Base-by-base conservation (phyloP, 306 rosid genomes). In the peach (Prunus persica) region DNA sequence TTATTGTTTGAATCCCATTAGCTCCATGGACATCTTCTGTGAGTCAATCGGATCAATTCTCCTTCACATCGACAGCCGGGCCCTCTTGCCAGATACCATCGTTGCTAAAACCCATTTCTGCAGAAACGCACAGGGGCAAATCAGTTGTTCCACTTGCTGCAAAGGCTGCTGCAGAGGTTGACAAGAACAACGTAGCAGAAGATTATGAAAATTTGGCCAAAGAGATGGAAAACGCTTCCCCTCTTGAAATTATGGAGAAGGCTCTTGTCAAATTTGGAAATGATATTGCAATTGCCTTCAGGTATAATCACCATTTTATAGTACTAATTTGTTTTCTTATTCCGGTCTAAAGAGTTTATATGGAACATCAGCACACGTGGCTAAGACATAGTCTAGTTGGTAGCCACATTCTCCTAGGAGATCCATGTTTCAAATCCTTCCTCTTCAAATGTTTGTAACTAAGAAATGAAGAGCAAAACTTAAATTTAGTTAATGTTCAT, bases 261-360 rank as follows among this genome's bases (percentile, higher is more conserved):
- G 98, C 97, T 46, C 93, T 93, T 16, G 88, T 84, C 81, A 87
- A 77, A 77, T 91, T 91, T 43, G 98, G 97, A 61, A 71, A 84
- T 57, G 88, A 91, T 74, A 88, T 91, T 30, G 96, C 96, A 8
- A 93, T 93, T 84, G 98, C 97, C 24, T 93, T 91, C 91, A 93
- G 97, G 98, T 89, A 47, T 45, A 52, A 61, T 19, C 34, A 24
- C 19, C 10, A 19, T 72, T 14, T 34, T 18, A 2, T 11, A 58
- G 10, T 20, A 9, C 19, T 34, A 19, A 8, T 43, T 38, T 73
- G 32, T 41, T 24, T 12, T 5, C 18, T 47, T 11, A 47, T 47
- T 47, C 41, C 41, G 6, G 41, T 34, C 6, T 34, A 1, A 34
- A 6, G 41, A 34, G 41, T 34, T 34, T 34, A 5, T 8, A 6